A percentile compares a stretch with the other conserved stretches of the same genome.
Evolutionary conservation across 1,139 yeast species (phyloP).

Genomic region (Suhomyces anneliseae): DNA sequence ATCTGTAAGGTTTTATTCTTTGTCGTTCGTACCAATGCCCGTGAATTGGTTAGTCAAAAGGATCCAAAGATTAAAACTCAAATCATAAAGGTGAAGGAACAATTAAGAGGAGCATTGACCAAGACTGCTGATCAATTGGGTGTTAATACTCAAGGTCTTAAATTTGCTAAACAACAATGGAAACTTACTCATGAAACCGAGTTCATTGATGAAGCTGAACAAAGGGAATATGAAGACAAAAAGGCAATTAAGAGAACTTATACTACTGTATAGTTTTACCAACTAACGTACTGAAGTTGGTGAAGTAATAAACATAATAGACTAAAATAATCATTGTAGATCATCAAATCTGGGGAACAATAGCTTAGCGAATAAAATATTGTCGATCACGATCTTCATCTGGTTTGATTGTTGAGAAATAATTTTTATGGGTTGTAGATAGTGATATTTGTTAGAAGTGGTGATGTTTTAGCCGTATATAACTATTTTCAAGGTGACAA

Average conservation of each 20-base stretch:
- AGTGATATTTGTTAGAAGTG: too few relatives aligned
- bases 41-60: constrained; percentile 68
- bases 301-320: background rate
- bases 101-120: constrained; percentile 55
- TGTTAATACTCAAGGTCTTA: constrained; percentile 83
- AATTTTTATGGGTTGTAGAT: too few relatives aligned
- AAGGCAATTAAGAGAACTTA: constrained; percentile 69
- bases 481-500: too few relatives aligned
- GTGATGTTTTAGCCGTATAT: too few relatives aligned
- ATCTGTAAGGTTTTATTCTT: constrained; percentile 77
- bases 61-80: constrained; percentile 63
- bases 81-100: constrained; percentile 55
- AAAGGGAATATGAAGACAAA: constrained; percentile 53
- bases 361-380: too few relatives aligned
- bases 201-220: constrained; percentile 71
- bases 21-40: constrained; percentile 68
- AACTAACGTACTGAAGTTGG: too few relatives aligned
- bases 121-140: constrained; percentile 65
- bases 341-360: too few relatives aligned
- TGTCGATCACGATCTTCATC: too few relatives aligned
- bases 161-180: constrained; percentile 77
- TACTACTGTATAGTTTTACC: constrained; percentile 28
- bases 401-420: too few relatives aligned
- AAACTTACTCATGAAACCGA: constrained; percentile 68
- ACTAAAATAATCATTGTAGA: too few relatives aligned